Evolutionary conservation across 1,284 basidiomycete genomes (phyloP).

Genomic region (Microbotryum intermedium): DNA sequence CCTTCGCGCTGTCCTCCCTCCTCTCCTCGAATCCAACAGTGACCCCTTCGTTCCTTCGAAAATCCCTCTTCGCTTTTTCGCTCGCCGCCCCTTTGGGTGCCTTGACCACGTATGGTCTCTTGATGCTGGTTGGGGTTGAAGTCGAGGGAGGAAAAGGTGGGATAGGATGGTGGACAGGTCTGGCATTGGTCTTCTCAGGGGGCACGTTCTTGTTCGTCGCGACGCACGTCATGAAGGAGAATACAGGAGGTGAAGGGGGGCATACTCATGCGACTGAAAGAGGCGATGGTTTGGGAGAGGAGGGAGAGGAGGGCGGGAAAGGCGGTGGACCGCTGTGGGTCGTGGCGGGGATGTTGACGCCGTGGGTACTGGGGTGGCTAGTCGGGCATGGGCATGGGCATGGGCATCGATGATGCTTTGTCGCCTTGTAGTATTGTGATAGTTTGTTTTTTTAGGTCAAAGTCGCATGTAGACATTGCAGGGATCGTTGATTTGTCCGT

Average conservation of each 20-base stretch:
- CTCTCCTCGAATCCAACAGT: slow-evolving; percentile 16
- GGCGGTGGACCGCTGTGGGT: slow-evolving; percentile 8
- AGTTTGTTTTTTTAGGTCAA: background rate
- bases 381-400: slow-evolving; percentile 23
- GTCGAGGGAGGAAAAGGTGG: background rate
- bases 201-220: slow-evolving; percentile 44
- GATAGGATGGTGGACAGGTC: slow-evolving; percentile 36
- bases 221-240: slow-evolving; percentile 37
- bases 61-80: slow-evolving; percentile 23
- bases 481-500: too few species aligned
- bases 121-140: slow-evolving; percentile 5
- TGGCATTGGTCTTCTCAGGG: slow-evolving; percentile 39
- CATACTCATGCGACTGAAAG: background rate
- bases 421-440: background rate
- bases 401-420: background rate
- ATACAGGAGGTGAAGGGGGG: background rate
- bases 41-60: slow-evolving; percentile 11
- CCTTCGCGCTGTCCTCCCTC: slow-evolving; percentile 31
- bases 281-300: background rate
- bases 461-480: too few species aligned
- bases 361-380: slow-evolving; percentile 9
- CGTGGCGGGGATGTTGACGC: slow-evolving; percentile 23
- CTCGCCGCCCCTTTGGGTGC: slow-evolving; percentile 30
- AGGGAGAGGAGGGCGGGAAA: background rate
- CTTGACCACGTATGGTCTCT: slow-evolving; percentile 18